Conservation (phyloP, 2,329 filamentous ascomycete genomes). For the Cercospora beticola region DNA sequence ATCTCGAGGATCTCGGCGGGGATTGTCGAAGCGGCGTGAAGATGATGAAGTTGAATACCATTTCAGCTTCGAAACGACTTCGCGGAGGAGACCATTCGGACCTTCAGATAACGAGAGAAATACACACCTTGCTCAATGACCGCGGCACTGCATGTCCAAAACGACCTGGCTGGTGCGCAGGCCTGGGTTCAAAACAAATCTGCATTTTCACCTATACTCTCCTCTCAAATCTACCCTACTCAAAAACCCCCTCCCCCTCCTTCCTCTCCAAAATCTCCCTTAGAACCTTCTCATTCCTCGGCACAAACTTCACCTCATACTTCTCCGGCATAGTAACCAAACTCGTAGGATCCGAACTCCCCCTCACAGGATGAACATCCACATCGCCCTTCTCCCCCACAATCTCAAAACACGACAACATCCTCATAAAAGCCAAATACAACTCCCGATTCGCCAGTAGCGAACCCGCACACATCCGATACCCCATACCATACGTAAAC, state of each 20-base stretch:
- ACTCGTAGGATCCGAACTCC: conserved; percentile 59
- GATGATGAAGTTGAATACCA: too few species aligned
- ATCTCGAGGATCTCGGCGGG: too few species aligned
- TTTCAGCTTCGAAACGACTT: too few species aligned
- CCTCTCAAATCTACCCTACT: neutral
- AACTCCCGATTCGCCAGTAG: conserved; percentile 64
- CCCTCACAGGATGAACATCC: conserved; percentile 59
- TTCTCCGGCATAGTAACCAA: conserved; percentile 61
- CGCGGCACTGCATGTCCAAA: too few species aligned
- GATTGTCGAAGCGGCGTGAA: too few species aligned
- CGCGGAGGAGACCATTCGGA: too few species aligned
- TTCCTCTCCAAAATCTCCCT: conserved; percentile 20
- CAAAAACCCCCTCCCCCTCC: conserved; percentile 21
- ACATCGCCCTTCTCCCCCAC: conserved; percentile 51
- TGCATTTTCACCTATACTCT: too few species aligned
- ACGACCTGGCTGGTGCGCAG: too few species aligned
- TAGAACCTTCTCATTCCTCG: conserved; percentile 37
- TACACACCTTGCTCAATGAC: too few species aligned
- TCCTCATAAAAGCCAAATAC: conserved; percentile 63
- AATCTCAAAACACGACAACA: conserved; percentile 62
- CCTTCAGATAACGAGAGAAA: too few species aligned
- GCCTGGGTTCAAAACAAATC: too few species aligned
- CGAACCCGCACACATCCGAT: conserved; percentile 66
- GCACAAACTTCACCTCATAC: conserved; percentile 46
- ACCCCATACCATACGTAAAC: conserved; percentile 66